Conservation (phyloP, 495 filamentous ascomycete species). For the Aspergillus cristatus region DNA sequence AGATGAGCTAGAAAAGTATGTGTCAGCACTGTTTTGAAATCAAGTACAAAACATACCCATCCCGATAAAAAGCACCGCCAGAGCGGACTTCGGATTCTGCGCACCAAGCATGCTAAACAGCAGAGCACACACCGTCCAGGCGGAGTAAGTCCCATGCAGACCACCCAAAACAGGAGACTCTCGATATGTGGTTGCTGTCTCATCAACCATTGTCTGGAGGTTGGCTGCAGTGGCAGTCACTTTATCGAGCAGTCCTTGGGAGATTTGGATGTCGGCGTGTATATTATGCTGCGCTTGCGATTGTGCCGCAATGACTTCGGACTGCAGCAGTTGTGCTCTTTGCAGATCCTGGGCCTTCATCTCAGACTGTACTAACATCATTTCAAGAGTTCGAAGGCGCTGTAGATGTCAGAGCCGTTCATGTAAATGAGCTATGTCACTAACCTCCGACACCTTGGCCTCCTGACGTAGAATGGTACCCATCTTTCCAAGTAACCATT, state of each 20-base stretch:
- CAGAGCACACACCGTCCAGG: conserved; percentile 17
- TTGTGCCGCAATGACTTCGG: conserved; percentile 23
- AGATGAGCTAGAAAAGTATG: too few species aligned
- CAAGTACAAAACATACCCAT: background rate
- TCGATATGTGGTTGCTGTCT: conserved; percentile 26
- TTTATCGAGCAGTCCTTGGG: conserved; percentile 31
- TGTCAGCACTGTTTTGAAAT: too few species aligned
- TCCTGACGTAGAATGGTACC: conserved; percentile 24
- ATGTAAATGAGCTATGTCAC: background rate
- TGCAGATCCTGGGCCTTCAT: conserved; percentile 26
- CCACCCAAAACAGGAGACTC: conserved; percentile 14
- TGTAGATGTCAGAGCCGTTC: conserved; percentile 19
- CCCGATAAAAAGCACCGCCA: conserved; percentile 13
- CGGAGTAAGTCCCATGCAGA: conserved; percentile 12
- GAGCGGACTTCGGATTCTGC: conserved; percentile 16
- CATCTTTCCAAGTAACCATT: conserved; percentile 25
- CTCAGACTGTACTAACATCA: conserved; percentile 26
- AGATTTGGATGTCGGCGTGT: conserved; percentile 23
- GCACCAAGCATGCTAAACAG: conserved; percentile 15
- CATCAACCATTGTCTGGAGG: conserved; percentile 32
- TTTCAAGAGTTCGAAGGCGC: conserved; percentile 29
- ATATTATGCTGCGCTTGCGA: conserved; percentile 25
- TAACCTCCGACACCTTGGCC: conserved; percentile 23
- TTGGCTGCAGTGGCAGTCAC: conserved; percentile 27
- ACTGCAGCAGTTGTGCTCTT: conserved; percentile 28